Percentiles rank a stretch among this genome's conserved stretches.
These are phyloP conservation scores for Periconia digitata DNA, from an alignment of 2,329 filamentous ascomycete genomes.

Conservation along the genomic window DNA sequence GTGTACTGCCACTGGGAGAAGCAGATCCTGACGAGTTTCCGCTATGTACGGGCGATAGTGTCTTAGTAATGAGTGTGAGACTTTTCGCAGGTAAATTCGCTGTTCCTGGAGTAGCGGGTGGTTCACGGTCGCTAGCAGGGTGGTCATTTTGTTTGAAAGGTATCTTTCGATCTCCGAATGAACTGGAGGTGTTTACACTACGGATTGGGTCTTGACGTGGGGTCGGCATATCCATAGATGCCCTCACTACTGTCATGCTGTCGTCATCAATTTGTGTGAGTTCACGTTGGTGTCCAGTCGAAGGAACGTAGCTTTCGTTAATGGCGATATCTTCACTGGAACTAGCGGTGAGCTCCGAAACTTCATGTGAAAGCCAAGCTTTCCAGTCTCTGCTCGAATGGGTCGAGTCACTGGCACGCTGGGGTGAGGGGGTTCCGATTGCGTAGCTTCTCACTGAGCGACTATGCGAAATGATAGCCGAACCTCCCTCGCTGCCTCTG, in stretches of 20 bases:
- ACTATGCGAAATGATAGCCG: slow-evolving; percentile 48
- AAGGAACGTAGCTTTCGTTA: slow-evolving; percentile 20
- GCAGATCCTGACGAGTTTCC: slow-evolving; percentile 10
- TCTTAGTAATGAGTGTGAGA: not conserved
- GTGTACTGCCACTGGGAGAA: slow-evolving; percentile 14
- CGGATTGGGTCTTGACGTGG: not conserved
- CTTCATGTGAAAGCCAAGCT: slow-evolving; percentile 49
- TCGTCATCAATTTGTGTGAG: slow-evolving; percentile 33
- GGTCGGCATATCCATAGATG: slow-evolving; percentile 11
- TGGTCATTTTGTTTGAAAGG: not conserved
- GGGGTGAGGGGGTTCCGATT: slow-evolving; percentile 33
- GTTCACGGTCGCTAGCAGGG: not conserved
- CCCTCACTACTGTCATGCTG: slow-evolving; percentile 18
- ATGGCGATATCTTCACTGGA: slow-evolving; percentile 29
- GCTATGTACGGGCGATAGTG: not conserved
- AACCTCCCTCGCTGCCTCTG: slow-evolving; percentile 25
- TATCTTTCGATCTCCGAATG: not conserved
- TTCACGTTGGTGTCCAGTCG: slow-evolving; percentile 18
- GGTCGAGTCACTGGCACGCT: slow-evolving; percentile 18
- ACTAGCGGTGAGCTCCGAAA: slow-evolving; percentile 38
- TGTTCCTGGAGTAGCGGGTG: not conserved
- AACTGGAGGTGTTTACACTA: not conserved
- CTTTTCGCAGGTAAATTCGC: no score
- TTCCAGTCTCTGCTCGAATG: slow-evolving; percentile 50
- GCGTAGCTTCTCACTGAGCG: slow-evolving; percentile 48